Evolutionary conservation across 345 rosid genomes (phyloP), one percentile per base, ranked within the genome.

Genomic region (Aegle marmelos): DNA sequence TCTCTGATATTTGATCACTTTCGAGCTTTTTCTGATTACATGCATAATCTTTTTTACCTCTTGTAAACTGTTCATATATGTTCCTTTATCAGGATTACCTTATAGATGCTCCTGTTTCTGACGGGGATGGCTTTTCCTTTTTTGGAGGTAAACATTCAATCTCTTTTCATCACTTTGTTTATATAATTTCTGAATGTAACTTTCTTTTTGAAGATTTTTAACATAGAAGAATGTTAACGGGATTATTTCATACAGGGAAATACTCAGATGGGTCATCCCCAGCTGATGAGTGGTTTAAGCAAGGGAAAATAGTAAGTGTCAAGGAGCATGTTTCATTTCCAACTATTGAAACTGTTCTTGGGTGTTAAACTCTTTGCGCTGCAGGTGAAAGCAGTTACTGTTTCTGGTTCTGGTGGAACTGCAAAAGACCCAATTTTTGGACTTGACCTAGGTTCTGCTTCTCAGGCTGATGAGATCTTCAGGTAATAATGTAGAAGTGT

Each of bases 111-210:
- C 94, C 94, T 33, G 92, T 84, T 73, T 91, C 94, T 27, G 91
- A 86, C 33, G 98, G 98, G 78, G 98, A 95, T 85, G 98, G 98
- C 61, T 95, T 95, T 84, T 95, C 98, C 63, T 95, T 95, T 81
- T 84, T 89, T 78, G 98, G 98, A 85, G 98, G 97, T 92, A 58
- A 74, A 27, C 30, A 24, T 36, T 7, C 19, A 1, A 65, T 27
- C 13, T 4, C 31, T 37, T 36, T 24, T 31, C 7, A 17, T 30
- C 74, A 16, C 13, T 68, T 8, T 36, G 16, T 37, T 53, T 9
- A 41, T 41, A 41, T 41, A 41, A 11, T 11, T 41, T 41, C 48
- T 11, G 10, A 41, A 41, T 10, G 16, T 11, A 41, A 41, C 13
- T 45, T 68, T 3, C 7, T 45, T 66, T 17, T 67, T 14, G 9